Evolutionary conservation across 2,329 filamentous ascomycete genomes (phyloP).

Genomic region (Incumbomyces delicatus): DNA sequence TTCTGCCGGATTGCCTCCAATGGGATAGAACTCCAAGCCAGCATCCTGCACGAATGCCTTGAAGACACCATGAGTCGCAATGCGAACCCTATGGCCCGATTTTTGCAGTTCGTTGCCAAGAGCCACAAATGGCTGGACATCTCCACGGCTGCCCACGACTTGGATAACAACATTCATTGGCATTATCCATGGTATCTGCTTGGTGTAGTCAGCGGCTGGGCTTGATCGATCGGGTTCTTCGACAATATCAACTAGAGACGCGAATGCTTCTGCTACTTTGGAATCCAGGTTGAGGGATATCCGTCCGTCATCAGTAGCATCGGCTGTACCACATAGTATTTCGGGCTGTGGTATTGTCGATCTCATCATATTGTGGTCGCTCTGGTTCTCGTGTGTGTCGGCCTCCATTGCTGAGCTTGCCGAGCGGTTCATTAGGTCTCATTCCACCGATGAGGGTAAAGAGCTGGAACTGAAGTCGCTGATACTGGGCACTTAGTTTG

Average conservation of each 20-base stretch:
- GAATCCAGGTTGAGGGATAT: constrained; percentile 20
- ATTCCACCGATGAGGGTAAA: too few species aligned
- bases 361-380: too few species aligned
- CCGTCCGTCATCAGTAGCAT: constrained; percentile 17
- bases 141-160: constrained; percentile 44
- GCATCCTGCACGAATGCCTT: constrained; percentile 43
- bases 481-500: too few species aligned
- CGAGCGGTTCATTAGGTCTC: too few species aligned
- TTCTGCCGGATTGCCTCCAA: constrained; percentile 47
- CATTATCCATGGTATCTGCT: too few species aligned
- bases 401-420: too few species aligned
- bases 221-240: not conserved
- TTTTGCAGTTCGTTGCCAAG: constrained; percentile 43
- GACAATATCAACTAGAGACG: constrained; percentile 11
- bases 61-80: constrained; percentile 49
- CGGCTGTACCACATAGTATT: not conserved
- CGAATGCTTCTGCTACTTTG: constrained; percentile 11
- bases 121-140: constrained; percentile 52
- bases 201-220: too few species aligned
- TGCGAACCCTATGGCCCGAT: constrained; percentile 45
- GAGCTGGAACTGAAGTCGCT: too few species aligned
- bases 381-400: too few species aligned
- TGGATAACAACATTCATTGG: constrained; percentile 46
- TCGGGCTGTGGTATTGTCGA: not conserved
- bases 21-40: constrained; percentile 49